phyloP scores from a whole-genome alignment of 768 basidiomycete species.

The Flagelloscypha sp. region DNA sequence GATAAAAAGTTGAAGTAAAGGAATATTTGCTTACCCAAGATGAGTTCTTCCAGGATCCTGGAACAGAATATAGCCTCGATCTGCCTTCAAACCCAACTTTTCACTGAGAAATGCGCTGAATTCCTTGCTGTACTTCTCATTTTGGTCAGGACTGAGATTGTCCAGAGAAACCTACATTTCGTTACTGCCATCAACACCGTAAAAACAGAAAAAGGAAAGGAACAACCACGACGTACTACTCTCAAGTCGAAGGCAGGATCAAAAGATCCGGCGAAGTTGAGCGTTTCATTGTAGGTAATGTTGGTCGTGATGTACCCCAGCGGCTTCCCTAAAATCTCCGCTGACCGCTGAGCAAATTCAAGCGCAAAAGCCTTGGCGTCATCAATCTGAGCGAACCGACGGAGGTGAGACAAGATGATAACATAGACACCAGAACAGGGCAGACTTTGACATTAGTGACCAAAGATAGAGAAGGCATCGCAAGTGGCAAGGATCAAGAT shows the following conservation, averaged over 20 bases:
- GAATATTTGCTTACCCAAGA: slow-evolving; percentile 33
- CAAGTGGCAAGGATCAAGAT: too few relatives aligned
- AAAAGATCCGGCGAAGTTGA: slow-evolving; percentile 54
- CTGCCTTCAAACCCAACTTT: slow-evolving; percentile 39
- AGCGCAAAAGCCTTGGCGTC: slow-evolving; percentile 33
- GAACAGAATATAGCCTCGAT: slow-evolving; percentile 56
- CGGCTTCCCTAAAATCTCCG: slow-evolving; percentile 46
- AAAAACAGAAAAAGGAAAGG: not conserved
- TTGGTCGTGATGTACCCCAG: slow-evolving; percentile 46
- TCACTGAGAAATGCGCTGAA: slow-evolving; percentile 48
- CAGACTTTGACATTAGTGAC: slow-evolving; percentile 36
- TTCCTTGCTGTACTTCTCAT: slow-evolving; percentile 45
- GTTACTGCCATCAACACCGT: not conserved
- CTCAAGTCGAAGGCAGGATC: slow-evolving; percentile 57
- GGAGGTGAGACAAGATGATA: not conserved
- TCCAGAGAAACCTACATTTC: slow-evolving; percentile 48
- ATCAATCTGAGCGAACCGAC: slow-evolving; percentile 16
- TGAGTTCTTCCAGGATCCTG: slow-evolving; percentile 43
- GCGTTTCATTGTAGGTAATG: slow-evolving; percentile 48
- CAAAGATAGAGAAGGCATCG: slow-evolving; percentile 36
- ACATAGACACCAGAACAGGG: not conserved
- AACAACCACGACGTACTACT: slow-evolving; percentile 36
- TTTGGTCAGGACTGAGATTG: slow-evolving; percentile 39
- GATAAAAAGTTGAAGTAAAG: not conserved
- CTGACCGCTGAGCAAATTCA: slow-evolving; percentile 47